Evolutionary conservation across 2,329 filamentous ascomycete species (phyloP), one percentile per base, ranked within the genome.

Genomic region (Arthrinium puccinioides): DNA sequence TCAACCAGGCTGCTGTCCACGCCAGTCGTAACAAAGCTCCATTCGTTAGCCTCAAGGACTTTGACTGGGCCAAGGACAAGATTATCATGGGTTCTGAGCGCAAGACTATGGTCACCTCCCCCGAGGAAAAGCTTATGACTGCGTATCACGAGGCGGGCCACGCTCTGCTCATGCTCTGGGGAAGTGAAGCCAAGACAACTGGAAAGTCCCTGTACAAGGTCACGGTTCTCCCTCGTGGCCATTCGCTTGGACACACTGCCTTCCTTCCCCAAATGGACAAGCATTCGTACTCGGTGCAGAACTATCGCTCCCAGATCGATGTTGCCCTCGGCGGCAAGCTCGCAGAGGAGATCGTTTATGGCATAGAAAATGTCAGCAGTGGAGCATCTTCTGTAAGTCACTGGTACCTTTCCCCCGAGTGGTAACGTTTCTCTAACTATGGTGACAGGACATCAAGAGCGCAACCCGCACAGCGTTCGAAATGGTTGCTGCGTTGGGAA

Each of bases 61-160:
- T 97, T 46, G 89, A 96, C 50, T 98, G 90, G 89, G 92, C 92
- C 40, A 97, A 94, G 64, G 92, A 98, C 67, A 92, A 92, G 65
- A 86, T 98, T 37, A 83, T 95, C 60, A 95, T 98, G 87, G 92
- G 92, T 25, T 86, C 90, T 3, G 92, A 98, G 66, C 80, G 83
- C 56, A 85, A 82, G 59, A 94, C 83, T 49, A 87, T 90, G 64
- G 76, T 96, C 39, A 90, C 98, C 39, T 85, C 84, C 29, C 79
- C 90, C 46, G 88, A 94, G 65, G 92, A 98, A 65, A 97, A 94
- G 67, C 76, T 92, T 50, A 82, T 88, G 72, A 95, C 89, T n/a
- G 88, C 88, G 1, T 95, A 94, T 54, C 88, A 95, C 55, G 92
- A 98, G 65, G 94, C 90, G 39, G 92, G 92, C 3, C 92, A 98